Evolutionary conservation across 352 stramenopile genomes (phyloP).

Genomic region (Pythium inflatum): DNA sequence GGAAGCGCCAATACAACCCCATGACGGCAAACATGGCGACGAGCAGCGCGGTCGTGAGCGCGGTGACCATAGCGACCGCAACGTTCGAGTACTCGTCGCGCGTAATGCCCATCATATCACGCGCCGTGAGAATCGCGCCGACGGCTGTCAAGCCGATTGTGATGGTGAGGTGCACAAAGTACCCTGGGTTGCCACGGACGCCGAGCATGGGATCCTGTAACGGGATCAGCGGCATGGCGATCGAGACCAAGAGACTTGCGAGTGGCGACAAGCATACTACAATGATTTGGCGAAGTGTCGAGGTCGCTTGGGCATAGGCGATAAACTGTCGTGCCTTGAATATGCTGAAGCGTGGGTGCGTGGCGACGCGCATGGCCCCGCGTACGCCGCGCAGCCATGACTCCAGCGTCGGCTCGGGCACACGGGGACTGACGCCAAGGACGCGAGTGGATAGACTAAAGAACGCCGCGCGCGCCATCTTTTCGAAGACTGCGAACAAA

Average conservation of each 20-base stretch:
- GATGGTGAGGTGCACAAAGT: constrained; percentile 5
- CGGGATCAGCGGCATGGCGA: neutral
- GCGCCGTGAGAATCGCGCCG: neutral
- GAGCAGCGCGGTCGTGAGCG: neutral
- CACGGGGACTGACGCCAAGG: no score
- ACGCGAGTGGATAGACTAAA: no score
- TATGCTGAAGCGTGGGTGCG: neutral
- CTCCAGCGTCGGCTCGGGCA: neutral
- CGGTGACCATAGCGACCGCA: neutral
- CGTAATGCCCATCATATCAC: neutral
- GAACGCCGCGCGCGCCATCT: no score
- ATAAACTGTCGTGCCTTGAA: neutral
- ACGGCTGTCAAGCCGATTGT: neutral
- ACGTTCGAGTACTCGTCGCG: constrained; percentile 3
- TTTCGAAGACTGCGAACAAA: no score
- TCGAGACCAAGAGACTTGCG: constrained; percentile 1
- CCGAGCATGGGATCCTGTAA: constrained; percentile 2
- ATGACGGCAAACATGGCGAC: neutral
- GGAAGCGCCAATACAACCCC: neutral
- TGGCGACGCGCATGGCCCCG: neutral
- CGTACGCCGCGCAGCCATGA: neutral
- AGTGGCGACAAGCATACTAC: neutral
- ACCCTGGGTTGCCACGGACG: constrained; percentile 1
- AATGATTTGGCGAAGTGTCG: neutral
- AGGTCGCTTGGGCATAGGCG: neutral